phyloP scores from a whole-genome alignment of 2,329 filamentous ascomycete genomes.

The Monilinia laxa region DNA sequence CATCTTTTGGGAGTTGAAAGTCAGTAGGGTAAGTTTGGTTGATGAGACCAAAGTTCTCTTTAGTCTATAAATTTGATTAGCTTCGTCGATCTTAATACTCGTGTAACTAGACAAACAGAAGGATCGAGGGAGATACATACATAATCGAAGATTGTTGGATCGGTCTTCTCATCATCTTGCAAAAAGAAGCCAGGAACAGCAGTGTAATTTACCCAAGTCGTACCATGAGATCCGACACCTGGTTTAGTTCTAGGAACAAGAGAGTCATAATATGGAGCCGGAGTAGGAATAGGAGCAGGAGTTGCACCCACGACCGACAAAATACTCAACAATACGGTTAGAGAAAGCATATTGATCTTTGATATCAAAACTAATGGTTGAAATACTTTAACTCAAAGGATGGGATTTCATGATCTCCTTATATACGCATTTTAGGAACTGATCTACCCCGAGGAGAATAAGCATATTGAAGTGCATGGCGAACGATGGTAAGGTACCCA shows the following conservation, averaged over 20 bases:
- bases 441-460: too few species aligned
- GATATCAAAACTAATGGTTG: too few species aligned
- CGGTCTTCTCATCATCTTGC: slow-evolving; percentile 59
- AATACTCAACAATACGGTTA: too few species aligned
- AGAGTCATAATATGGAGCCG: too few species aligned
- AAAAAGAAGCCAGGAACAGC: slow-evolving; percentile 62
- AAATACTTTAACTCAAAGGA: too few species aligned
- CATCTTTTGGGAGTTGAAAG: slow-evolving; percentile 42
- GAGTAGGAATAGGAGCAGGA: too few species aligned
- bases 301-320: too few species aligned
- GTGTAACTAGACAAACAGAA: neutral
- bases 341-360: too few species aligned
- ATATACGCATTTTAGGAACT: too few species aligned
- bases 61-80: slow-evolving; percentile 48
- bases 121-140: slow-evolving; percentile 44
- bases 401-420: too few species aligned
- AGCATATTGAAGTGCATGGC: too few species aligned
- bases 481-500: neutral
- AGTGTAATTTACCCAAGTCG: slow-evolving; percentile 53
- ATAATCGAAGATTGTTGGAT: slow-evolving; percentile 61
- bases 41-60: slow-evolving; percentile 64
- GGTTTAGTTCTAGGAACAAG: neutral
- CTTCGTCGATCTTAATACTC: neutral
- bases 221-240: neutral
- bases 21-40: slow-evolving; percentile 61